Conservation (phyloP, 2,329 filamentous ascomycete species). For the Alternaria angustiovoidea region DNA sequence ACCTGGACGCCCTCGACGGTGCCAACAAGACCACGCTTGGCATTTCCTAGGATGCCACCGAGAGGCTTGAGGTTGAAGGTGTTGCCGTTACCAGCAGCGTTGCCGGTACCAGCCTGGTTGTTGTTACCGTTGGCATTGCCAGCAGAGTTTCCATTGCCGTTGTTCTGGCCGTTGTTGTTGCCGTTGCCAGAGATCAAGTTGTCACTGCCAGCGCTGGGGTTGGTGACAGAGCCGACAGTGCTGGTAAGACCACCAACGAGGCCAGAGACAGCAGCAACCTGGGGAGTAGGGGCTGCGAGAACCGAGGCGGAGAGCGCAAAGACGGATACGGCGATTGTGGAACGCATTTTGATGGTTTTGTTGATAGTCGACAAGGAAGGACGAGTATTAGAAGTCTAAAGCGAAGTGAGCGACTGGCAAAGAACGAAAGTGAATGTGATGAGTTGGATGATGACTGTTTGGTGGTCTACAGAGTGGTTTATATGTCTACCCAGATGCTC, state of each 20-base stretch:
- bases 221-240: conserved; percentile 21
- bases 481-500: conserved; percentile 1
- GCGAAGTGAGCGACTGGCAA: background rate
- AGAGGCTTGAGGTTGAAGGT: conserved; percentile 17
- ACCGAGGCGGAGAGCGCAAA: conserved; percentile 26
- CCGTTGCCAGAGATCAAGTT: conserved; percentile 16
- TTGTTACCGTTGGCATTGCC: conserved; percentile 21
- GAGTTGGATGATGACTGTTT: conserved; percentile 7
- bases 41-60: conserved; percentile 1
- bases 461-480: conserved; percentile 2
- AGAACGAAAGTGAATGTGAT: conserved; percentile 7
- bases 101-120: conserved; percentile 14
- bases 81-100: conserved; percentile 20
- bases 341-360: conserved; percentile 14
- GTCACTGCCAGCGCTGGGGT: conserved; percentile 10
- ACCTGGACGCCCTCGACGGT: background rate
- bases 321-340: conserved; percentile 23
- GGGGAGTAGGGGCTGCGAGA: conserved; percentile 25
- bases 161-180: conserved; percentile 19
- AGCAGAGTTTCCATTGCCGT: conserved; percentile 13
- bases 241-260: conserved; percentile 2
- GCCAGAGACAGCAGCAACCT: conserved; percentile 5
- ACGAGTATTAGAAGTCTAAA: background rate
- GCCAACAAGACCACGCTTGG: background rate
- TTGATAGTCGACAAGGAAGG: background rate